Evolutionary conservation across 2,329 filamentous ascomycete species (phyloP), one percentile per base, ranked within the genome.

Genomic region (Thermothelomyces thermophilus): DNA sequence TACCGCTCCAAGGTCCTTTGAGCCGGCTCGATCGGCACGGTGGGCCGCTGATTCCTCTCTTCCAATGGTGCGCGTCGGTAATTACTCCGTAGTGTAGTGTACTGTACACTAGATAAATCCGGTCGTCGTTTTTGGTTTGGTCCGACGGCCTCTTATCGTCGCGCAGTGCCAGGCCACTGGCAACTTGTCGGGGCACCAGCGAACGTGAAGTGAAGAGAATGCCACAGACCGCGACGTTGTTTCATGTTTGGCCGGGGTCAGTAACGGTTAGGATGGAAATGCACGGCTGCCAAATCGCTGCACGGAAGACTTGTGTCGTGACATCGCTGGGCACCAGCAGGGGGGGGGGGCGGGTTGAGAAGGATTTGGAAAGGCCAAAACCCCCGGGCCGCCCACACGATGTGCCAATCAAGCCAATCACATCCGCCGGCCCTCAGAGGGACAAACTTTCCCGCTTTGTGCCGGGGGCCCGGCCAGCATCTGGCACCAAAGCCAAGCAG

Each of bases 341-440:
- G 41, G 41, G 30, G 19, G 24, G 31, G 41, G 19, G 30, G 9
- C 6, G 4, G 30, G 14, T n/a, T n/a, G n/a, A n/a, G n/a, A n/a
- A n/a, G n/a, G n/a, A n/a, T n/a, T n/a, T n/a, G n/a, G n/a, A n/a
- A 14, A 33, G 14, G 34, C 19, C 7, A 22, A 37, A 26, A 5
- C 24, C 24, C 24, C 24, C 24, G 24, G 24, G 24, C 24, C 9
- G 24, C 24, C 24, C 24, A 26, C 31, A 44, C 33, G 42, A 45
- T 45, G 17, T 20, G 5, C 26, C 8, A 28, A 45, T 45, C 22
- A n/a, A 9, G 13, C 47, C 47, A 49, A 49, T 49, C 47, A 44
- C 9, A 2, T 26, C 19, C 35, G 47, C 47, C 47, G 33, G 43
- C 40, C 47, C 17, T 14, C 22, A 26, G 24, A 20, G 34, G 14